phyloP scores from a whole-genome alignment of 129 eudicot genomes.

The Flaveria sonorensis region DNA sequence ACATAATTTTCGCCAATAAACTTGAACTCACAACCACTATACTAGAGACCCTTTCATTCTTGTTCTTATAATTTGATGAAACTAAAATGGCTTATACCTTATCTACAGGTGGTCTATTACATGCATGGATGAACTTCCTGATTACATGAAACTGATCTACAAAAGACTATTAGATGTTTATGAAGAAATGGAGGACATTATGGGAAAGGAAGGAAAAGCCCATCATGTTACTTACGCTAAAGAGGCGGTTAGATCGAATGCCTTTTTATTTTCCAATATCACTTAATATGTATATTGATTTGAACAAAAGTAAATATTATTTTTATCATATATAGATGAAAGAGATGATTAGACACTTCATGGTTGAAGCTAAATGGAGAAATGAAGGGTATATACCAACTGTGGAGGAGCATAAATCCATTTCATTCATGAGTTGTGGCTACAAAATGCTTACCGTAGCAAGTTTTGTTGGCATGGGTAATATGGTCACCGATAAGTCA shows the following conservation, averaged over 20 bases:
- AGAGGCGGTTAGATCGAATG: neutral
- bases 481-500: neutral
- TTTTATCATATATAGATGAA: neutral
- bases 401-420: neutral
- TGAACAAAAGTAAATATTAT: neutral
- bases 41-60: too few relatives aligned
- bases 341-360: neutral
- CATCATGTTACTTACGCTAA: constrained; percentile 1
- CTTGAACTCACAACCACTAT: too few relatives aligned
- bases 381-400: constrained; percentile 6
- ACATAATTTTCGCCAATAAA: too few relatives aligned
- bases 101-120: neutral
- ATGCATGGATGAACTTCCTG: constrained; percentile 2
- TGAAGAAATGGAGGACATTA: neutral
- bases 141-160: neutral
- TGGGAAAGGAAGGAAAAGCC: neutral
- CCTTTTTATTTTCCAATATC: neutral
- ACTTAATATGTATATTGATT: neutral
- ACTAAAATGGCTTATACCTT: neutral
- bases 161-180: neutral
- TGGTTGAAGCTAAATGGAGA: neutral
- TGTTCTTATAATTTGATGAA: neutral
- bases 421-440: neutral
- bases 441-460: constrained; percentile 3
- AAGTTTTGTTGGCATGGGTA: neutral